These are phyloP conservation scores for Populus hybrid DNA, from an alignment of 441 rosid genomes.

Conservation along the genomic window DNA sequence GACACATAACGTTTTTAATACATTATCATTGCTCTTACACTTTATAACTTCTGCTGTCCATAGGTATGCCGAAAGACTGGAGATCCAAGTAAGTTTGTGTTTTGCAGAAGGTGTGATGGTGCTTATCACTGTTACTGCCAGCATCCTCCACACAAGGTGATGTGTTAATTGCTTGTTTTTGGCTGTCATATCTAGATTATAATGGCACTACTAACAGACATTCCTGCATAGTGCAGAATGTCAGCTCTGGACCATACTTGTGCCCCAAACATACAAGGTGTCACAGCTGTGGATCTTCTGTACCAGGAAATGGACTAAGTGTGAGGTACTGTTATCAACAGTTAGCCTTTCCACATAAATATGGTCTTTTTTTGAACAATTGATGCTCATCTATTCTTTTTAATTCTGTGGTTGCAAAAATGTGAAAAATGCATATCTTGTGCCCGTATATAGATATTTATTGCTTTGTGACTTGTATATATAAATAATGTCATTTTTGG, in stretches of 20 bases:
- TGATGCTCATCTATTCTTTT: background rate
- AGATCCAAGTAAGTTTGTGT: slow-evolving; percentile 93
- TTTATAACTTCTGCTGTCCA: slow-evolving; percentile 12
- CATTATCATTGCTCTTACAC: slow-evolving; percentile 8
- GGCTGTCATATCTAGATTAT: slow-evolving; percentile 12
- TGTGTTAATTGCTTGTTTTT: slow-evolving; percentile 18
- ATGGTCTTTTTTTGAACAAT: background rate
- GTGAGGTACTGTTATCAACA: slow-evolving; percentile 54
- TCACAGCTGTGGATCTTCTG: slow-evolving; percentile 92
- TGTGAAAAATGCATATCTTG: background rate
- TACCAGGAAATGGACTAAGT: slow-evolving; percentile 97
- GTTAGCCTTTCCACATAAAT: background rate
- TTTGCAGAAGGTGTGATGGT: slow-evolving; percentile 95
- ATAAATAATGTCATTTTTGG: background rate
- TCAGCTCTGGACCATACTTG: slow-evolving; percentile 91
- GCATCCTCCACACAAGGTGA: slow-evolving; percentile 98
- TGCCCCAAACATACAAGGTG: slow-evolving; percentile 95
- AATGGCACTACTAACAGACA: slow-evolving; percentile 14
- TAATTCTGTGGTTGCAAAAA: background rate
- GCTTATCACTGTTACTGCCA: slow-evolving; percentile 99
- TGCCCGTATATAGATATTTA: background rate
- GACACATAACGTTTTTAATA: background rate
- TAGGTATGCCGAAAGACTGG: slow-evolving; percentile 88
- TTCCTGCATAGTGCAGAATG: slow-evolving; percentile 58
- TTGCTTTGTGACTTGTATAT: background rate